Percentiles rank a stretch among this genome's conserved stretches.
phyloP scores from a whole-genome alignment of 768 basidiomycete species.

The Pleurotus pulmonarius region DNA sequence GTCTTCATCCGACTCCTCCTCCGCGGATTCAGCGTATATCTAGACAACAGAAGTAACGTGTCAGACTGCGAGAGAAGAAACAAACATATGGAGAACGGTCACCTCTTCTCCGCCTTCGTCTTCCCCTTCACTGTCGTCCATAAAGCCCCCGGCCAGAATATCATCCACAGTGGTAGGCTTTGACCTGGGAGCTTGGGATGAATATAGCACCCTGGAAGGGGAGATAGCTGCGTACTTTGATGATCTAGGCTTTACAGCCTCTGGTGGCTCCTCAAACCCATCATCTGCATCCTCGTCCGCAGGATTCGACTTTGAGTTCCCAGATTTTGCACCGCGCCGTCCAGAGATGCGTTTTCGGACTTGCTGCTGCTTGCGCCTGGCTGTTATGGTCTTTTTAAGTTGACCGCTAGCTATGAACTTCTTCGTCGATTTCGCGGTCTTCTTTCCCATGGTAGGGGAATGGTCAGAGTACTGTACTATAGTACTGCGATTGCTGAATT shows the following conservation, averaged over 20 bases:
- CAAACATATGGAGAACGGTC: not conserved
- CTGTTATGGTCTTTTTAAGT: constrained; percentile 82
- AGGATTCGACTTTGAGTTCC: constrained; percentile 12
- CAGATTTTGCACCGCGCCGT: constrained; percentile 44
- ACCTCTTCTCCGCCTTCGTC: constrained; percentile 30
- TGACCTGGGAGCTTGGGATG: constrained; percentile 27
- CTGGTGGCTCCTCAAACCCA: constrained; percentile 23
- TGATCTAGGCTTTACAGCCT: constrained; percentile 1
- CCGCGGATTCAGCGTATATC: constrained; percentile 9
- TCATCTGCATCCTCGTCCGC: constrained; percentile 28
- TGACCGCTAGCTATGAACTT: constrained; percentile 89
- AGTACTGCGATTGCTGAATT: too few relatives aligned
- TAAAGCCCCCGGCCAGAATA: constrained; percentile 68
- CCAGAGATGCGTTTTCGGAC: constrained; percentile 66
- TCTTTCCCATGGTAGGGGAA: constrained; percentile 38
- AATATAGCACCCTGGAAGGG: not conserved
- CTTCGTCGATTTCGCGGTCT: constrained; percentile 74
- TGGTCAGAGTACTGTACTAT: too few relatives aligned
- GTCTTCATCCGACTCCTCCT: constrained; percentile 26
- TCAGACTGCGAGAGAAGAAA: constrained; percentile 3
- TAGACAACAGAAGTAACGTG: not conserved
- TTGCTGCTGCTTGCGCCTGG: constrained; percentile 78
- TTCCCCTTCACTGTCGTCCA: constrained; percentile 58
- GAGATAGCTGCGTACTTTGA: constrained; percentile 9
- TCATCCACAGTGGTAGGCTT: constrained; percentile 72